Base-by-base conservation (phyloP, 352 stramenopile genomes). In the Globisporangium viniferum region DNA sequence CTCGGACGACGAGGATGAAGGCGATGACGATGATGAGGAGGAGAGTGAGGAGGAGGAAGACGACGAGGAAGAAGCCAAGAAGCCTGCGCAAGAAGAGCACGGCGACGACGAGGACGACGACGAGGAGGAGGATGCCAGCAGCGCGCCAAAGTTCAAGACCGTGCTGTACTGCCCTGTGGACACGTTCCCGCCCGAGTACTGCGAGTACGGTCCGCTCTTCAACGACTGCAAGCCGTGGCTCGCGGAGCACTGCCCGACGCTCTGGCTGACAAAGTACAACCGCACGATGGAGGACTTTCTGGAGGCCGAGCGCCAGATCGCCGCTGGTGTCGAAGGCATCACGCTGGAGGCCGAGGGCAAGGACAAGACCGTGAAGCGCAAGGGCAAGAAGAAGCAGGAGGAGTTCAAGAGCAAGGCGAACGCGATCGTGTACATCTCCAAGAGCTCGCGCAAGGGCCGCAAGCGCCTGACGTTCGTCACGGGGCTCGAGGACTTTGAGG, bases 121-220 rank as follows among this genome's bases (percentile, higher is more conserved):
- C 0, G 74, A 86, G 0, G 72, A 78, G 0, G 79, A 84, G 0
- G 68, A 81, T 2, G 73, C 79, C 0, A 69, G 76, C 59, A 74
- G 69, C 20, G 68, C 72, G n/a, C 73, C 75, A 27, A 88, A 91
- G 77, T 73, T 87, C 31, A 79, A 80, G 62, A 74, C 71, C 14
- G 80, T 95, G n/a, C 54, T 85, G 22, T 95, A 95, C 73, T 95
- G 87, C 59, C 87, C 87, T n/a, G 82, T 95, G 59, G 87, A 95
- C 70, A 89, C 86, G 64, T 74, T 95, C 39, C 88, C 88, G 62
- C 73, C 88, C 33, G 88, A 95, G 75, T 95, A 93, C 75, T 95
- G 88, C 69, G 88, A 95, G 66, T 95, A 94, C 66, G 86, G 88
- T 39, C 82, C 88, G 33, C 83, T 91, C 74, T 95, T 95, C 71